Evolutionary conservation across 2,329 filamentous ascomycete species (phyloP).

Genomic region (Pseudogymnoascus sp.): DNA sequence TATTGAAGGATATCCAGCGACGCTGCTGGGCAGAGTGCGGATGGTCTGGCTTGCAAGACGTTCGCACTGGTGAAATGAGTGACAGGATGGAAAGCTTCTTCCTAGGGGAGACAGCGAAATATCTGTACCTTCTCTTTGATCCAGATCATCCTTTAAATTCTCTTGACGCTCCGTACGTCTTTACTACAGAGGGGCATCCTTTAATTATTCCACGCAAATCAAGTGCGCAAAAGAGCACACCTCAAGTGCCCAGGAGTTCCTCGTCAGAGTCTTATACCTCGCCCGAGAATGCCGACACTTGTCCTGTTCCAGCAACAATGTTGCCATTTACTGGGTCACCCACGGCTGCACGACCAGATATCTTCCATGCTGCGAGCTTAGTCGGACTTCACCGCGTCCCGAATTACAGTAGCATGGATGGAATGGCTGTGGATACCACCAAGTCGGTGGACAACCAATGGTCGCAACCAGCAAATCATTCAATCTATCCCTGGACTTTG

Average conservation of each 20-base stretch:
- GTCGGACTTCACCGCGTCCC: slow-evolving; percentile 74
- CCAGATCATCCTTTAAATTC: slow-evolving; percentile 78
- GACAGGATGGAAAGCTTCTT: slow-evolving; percentile 99
- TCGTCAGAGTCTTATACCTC: slow-evolving; percentile 30
- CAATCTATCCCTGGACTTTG: slow-evolving; percentile 88
- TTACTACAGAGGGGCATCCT: slow-evolving; percentile 93
- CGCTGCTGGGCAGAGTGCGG: slow-evolving; percentile 87
- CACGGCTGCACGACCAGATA: slow-evolving; percentile 67
- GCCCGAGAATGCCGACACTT: slow-evolving; percentile 40
- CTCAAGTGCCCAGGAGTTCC: slow-evolving; percentile 33
- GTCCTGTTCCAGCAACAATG: slow-evolving; percentile 52
- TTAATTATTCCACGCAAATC: slow-evolving; percentile 63
- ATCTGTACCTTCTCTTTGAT: slow-evolving; percentile 87
- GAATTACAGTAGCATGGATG: slow-evolving; percentile 43
- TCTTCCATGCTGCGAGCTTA: slow-evolving; percentile 84
- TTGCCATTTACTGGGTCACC: slow-evolving; percentile 67
- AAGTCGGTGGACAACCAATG: slow-evolving; percentile 31
- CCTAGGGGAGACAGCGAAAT: slow-evolving; percentile 91
- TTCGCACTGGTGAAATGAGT: slow-evolving; percentile 72
- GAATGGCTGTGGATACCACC: slow-evolving; percentile 42
- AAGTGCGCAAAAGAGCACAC: slow-evolving; percentile 18
- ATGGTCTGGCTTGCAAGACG: slow-evolving; percentile 83
- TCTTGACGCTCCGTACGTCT: slow-evolving; percentile 80
- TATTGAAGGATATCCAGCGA: slow-evolving; percentile 74
- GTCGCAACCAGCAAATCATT: slow-evolving; percentile 57